Evolutionary conservation across 192 early-diverging fungal genomes (phyloP).

Genomic region (Geranomyces variabilis): DNA sequence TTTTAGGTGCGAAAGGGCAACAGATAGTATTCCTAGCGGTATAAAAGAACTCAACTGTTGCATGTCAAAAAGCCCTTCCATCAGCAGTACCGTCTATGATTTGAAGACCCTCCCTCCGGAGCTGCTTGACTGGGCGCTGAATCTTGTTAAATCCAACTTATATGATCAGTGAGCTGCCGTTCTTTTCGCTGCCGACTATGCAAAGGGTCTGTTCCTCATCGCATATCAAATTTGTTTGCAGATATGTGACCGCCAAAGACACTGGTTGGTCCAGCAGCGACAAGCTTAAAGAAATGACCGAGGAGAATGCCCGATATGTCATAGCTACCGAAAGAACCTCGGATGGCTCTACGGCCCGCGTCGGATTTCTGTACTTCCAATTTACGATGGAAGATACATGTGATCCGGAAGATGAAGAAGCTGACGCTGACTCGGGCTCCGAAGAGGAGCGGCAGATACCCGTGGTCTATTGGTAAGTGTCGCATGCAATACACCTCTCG

Average conservation of each 20-base stretch:
- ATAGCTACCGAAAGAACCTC: slow-evolving; percentile 35
- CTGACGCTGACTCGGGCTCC: slow-evolving; percentile 5
- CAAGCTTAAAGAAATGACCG: slow-evolving; percentile 63
- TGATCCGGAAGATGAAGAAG: slow-evolving; percentile 14
- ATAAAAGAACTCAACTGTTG: too few species aligned
- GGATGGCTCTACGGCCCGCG: not conserved
- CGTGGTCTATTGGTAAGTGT: slow-evolving; percentile 67
- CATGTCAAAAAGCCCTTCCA: not conserved
- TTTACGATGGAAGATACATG: slow-evolving; percentile 67
- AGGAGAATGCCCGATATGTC: slow-evolving; percentile 58
- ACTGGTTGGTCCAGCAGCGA: slow-evolving; percentile 63
- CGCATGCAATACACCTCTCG: not conserved
- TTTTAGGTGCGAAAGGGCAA: too few species aligned
- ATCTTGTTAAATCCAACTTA: slow-evolving; percentile 66
- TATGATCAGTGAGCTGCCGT: slow-evolving; percentile 55
- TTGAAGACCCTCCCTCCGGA: slow-evolving; percentile 2
- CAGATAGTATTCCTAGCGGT: too few species aligned
- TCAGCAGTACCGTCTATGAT: not conserved
- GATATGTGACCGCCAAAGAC: slow-evolving; percentile 66
- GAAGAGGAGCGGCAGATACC: slow-evolving; percentile 35
- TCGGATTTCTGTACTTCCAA: slow-evolving; percentile 66
- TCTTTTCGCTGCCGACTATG: too few species aligned
- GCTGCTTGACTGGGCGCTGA: slow-evolving; percentile 53
- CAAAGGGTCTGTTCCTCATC: not conserved
- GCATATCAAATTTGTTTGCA: slow-evolving; percentile 26